Base-by-base conservation (phyloP, 1,284 basidiomycete species). In the Tetrapyrgos nigripes region DNA sequence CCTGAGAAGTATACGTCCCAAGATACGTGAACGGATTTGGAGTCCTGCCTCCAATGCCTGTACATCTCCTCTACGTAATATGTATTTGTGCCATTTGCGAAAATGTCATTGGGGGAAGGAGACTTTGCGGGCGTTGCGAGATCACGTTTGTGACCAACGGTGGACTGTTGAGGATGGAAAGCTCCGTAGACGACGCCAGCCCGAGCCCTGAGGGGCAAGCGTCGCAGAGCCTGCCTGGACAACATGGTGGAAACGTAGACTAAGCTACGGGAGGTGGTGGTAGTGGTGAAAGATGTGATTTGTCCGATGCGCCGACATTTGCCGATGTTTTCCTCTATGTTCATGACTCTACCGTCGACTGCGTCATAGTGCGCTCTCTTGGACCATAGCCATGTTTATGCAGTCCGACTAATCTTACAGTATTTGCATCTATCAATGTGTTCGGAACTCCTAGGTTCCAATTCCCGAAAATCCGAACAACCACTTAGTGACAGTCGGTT, bases 51-150 rank as follows among this genome's bases (percentile, higher is more conserved):
- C 94, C 94, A 97, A 66, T 89, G 85, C 66, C 87, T 86, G 79
- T 96, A 96, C 95, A 97, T 96, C 79, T 97, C 94, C 71, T 98
- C 96, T 47, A 91, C 92, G 73, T 99, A 98, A 81, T 97, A 96
- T 43, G 93, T 83, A 78, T 97, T 97, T 48, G 90, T 94, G 54
- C 94, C 94, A 64, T 92, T 96, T 23, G 94, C 94, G 72, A 97
- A 96, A 19, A 85, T 80, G 72, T 92, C 90, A 64, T 90, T 90
- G 21, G 88, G 75, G 1, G 89, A 91, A 3, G 89, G 89, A 23
- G 83, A 73, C 27, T 69, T 57, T 2, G 80, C 76, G 5, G 82
- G 76, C 29, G 85, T 85, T 26, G 87, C 88, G 56, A 86, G 70
- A 29, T 70, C 62, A 62, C 76, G 76, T 43, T 63, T 59, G 31